These are phyloP conservation scores for Scedosporium apiospermum DNA, from an alignment of 2,329 filamentous ascomycete genomes.

Conservation along the genomic window DNA sequence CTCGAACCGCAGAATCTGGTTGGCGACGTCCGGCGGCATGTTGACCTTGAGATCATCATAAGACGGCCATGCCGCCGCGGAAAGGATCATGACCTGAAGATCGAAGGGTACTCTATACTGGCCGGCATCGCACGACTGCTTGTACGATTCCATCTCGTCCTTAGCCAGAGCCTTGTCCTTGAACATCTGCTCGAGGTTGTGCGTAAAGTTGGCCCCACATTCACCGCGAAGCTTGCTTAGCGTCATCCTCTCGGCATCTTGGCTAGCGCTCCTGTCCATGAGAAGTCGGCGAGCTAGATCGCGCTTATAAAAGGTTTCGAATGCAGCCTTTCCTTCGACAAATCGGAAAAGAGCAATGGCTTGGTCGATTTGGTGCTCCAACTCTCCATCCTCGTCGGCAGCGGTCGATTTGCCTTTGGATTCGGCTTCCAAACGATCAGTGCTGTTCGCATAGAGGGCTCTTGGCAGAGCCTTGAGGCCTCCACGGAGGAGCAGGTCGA, in stretches of 20 bases:
- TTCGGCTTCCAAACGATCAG: conserved; percentile 47
- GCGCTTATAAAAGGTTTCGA: conserved; percentile 99
- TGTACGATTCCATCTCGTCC: conserved; percentile 90
- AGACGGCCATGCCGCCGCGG: conserved; percentile 82
- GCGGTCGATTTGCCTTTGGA: conserved; percentile 56
- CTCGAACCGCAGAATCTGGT: conserved; percentile 75
- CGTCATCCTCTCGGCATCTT: conserved; percentile 95
- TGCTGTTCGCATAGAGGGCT: conserved; percentile 52
- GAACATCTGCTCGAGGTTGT: conserved; percentile 99
- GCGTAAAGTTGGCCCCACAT: conserved; percentile 88
- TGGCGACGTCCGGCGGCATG: conserved; percentile 65
- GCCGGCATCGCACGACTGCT: conserved; percentile 25
- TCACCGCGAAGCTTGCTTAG: conserved; percentile 82
- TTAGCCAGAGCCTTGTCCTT: conserved; percentile 90
- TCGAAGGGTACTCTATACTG: conserved; percentile 13
- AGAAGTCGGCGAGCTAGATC: conserved; percentile 83
- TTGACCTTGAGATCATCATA: conserved; percentile 68
- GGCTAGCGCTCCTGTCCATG: conserved; percentile 85
- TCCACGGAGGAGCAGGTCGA: conserved; percentile 79
- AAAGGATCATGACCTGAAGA: conserved; percentile 82
- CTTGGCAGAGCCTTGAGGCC: conserved; percentile 76
- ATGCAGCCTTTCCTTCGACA: conserved; percentile 93
- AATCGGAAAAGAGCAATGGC: conserved; percentile 93
- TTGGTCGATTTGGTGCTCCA: conserved; percentile 86
- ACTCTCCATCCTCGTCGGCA: conserved; percentile 81